These are phyloP conservation scores for Sporobolomyces pararoseus DNA, from an alignment of 768 basidiomycete genomes.

Conservation along the genomic window DNA sequence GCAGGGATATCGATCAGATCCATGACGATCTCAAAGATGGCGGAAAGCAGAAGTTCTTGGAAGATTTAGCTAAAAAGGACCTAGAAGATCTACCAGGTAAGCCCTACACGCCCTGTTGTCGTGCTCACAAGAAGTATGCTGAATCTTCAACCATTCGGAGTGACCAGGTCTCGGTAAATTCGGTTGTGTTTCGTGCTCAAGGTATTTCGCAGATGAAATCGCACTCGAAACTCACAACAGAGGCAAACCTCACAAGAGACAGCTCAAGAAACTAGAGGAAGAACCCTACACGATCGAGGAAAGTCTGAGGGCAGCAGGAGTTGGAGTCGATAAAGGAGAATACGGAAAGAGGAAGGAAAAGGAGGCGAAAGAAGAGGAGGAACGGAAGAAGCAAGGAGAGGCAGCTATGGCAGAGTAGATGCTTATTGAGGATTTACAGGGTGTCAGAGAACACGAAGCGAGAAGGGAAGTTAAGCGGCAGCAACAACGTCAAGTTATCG, in stretches of 20 bases:
- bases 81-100: slow-evolving; percentile 40
- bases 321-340: slow-evolving; percentile 39
- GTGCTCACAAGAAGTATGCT: no score
- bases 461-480: neutral
- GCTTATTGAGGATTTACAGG: neutral
- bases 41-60: slow-evolving; percentile 33
- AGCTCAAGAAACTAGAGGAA: slow-evolving; percentile 38
- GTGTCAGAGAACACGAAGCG: no score
- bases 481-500: neutral
- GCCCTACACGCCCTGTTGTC: neutral
- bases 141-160: no score
- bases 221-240: slow-evolving; percentile 34
- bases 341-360: slow-evolving; percentile 28
- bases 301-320: slow-evolving; percentile 25
- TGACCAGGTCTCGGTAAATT: slow-evolving; percentile 37
- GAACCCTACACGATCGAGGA: slow-evolving; percentile 42
- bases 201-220: slow-evolving; percentile 38
- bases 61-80: slow-evolving; percentile 35
- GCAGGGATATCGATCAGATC: slow-evolving; percentile 40
- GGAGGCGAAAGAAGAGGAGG: slow-evolving; percentile 10
- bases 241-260: slow-evolving; percentile 41
- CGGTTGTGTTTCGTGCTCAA: slow-evolving; percentile 37
- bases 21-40: slow-evolving; percentile 37
- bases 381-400: neutral
- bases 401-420: slow-evolving; percentile 16